Evolutionary conservation across 495 filamentous ascomycete species (phyloP), one percentile per base, ranked within the genome.

Genomic region (Umbilicaria muhlenbergii): DNA sequence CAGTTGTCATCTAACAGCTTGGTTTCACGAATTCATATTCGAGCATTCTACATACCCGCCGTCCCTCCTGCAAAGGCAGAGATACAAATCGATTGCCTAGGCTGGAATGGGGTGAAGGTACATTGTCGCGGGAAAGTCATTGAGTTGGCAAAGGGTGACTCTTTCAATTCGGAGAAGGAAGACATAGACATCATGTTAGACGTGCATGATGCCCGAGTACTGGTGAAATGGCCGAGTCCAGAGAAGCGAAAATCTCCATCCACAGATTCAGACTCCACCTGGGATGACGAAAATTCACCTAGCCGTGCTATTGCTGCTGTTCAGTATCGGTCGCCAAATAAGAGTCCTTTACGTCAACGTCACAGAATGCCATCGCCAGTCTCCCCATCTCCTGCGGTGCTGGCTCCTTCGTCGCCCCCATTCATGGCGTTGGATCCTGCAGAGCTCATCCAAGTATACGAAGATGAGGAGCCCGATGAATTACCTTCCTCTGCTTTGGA

Each of bases 21-120:
- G 47, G 85, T 98, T 47, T 95, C 91, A 52, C 77, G 91, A 52
- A 73, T 95, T 37, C 91, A 98, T 57, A 81, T 94, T 59, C 81
- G 85, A 56, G 88, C 87, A 44, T 71, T 75, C 24, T 98, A 91
- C 58, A 76, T 86, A 38, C 69, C 80, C 3, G 65, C 71, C 6
- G 72, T 73, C 21, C 64, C 71, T 5, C 66, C 75, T 47, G 78
- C 80, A 48, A 68, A 70, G 44, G 77, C 75, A 53, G 77, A 75
- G 60, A 73, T 96, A 39, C 81, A 86, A 58, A 79, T 98, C 43
- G 72, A 82, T 57, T 98, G 91, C 62, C 73, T 81, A 55, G 91
- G 91, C 14, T 95, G 89, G 88, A 98, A 98, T 61, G 89, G 91
- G 11, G 70, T 89, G 39, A 94, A 86, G 60, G 64, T 98, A 44